Percentiles rank a stretch among this genome's conserved stretches.
These are phyloP conservation scores for Peronospora farinosa DNA, from an alignment of 352 stramenopile species.

Conservation along the genomic window DNA sequence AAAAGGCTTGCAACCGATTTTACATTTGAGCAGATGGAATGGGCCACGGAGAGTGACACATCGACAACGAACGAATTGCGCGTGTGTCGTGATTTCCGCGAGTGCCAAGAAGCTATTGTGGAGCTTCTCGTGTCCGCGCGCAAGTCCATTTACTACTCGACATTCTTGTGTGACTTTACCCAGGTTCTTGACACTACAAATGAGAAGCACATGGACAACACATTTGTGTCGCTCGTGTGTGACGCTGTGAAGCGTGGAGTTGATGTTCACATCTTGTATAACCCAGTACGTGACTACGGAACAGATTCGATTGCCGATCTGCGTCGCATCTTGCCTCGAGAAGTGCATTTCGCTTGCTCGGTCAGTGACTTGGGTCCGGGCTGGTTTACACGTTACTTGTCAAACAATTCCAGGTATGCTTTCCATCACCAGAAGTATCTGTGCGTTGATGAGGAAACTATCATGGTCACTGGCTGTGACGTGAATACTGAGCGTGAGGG, in stretches of 20 bases:
- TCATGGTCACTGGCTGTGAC: slow-evolving; percentile 78
- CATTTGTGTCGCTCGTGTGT: slow-evolving; percentile 56
- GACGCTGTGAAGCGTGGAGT: slow-evolving; percentile 56
- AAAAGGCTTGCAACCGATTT: slow-evolving; percentile 39
- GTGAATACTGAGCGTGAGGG: slow-evolving; percentile 66
- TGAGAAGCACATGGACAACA: slow-evolving; percentile 30
- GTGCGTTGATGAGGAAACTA: slow-evolving; percentile 45
- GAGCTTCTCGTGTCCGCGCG: slow-evolving; percentile 44
- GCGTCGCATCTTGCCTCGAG: slow-evolving; percentile 35
- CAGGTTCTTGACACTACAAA: slow-evolving; percentile 38
- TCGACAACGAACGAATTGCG: slow-evolving; percentile 21
- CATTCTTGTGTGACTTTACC: slow-evolving; percentile 73
- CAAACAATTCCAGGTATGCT: slow-evolving; percentile 77
- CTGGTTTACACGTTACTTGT: slow-evolving; percentile 40
- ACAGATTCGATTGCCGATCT: slow-evolving; percentile 50
- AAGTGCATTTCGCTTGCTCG: slow-evolving; percentile 48
- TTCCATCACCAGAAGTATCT: slow-evolving; percentile 84
- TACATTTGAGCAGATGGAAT: slow-evolving; percentile 58
- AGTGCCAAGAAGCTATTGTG: slow-evolving; percentile 59
- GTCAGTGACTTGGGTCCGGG: slow-evolving; percentile 63
- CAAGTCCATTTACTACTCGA: slow-evolving; percentile 72
- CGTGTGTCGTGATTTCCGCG: slow-evolving; percentile 51
- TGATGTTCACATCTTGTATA: slow-evolving; percentile 66
- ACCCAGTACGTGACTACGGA: slow-evolving; percentile 66
- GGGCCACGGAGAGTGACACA: slow-evolving; percentile 28